phyloP scores from a whole-genome alignment of 441 rosid species.

The Pelargonium fulgidum region DNA sequence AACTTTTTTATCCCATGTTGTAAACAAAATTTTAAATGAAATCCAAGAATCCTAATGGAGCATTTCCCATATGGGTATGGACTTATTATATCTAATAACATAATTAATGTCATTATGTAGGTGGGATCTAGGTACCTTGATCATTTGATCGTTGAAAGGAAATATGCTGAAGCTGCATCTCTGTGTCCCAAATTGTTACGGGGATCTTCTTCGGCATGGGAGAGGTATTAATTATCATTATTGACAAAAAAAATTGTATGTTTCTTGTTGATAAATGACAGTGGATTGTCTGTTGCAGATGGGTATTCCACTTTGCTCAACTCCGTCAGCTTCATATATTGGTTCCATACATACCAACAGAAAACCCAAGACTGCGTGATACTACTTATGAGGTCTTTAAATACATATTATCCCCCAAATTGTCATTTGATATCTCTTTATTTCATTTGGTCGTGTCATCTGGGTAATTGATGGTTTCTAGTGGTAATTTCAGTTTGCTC shows the following conservation, averaged over 20 bases:
- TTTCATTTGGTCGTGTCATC: slow-evolving; percentile 12
- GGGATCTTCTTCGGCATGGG: slow-evolving; percentile 98
- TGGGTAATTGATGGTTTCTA: slow-evolving; percentile 14
- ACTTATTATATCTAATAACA: background rate
- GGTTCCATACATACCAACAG: slow-evolving; percentile 94
- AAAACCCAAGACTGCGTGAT: slow-evolving; percentile 86
- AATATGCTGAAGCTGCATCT: slow-evolving; percentile 95
- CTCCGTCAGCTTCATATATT: slow-evolving; percentile 93
- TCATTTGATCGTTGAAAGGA: slow-evolving; percentile 96
- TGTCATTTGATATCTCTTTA: background rate
- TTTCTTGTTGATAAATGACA: slow-evolving; percentile 22
- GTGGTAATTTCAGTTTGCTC: slow-evolving; percentile 64
- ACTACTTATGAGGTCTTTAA: slow-evolving; percentile 87
- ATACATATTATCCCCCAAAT: slow-evolving; percentile 13
- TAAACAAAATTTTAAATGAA: too few relatives aligned
- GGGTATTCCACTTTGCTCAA: slow-evolving; percentile 99
- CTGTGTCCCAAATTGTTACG: slow-evolving; percentile 89
- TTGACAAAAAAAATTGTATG: slow-evolving; percentile 10
- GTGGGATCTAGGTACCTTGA: slow-evolving; percentile 98
- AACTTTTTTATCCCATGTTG: too few relatives aligned
- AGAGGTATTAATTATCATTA: slow-evolving; percentile 51
- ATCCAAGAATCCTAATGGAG: too few relatives aligned
- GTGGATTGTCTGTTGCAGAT: slow-evolving; percentile 47
- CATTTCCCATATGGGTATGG: background rate
- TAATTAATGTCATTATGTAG: slow-evolving; percentile 35